Evolutionary conservation across 2,329 filamentous ascomycete genomes (phyloP).

Genomic region (Arthrobotrys musiformis): DNA sequence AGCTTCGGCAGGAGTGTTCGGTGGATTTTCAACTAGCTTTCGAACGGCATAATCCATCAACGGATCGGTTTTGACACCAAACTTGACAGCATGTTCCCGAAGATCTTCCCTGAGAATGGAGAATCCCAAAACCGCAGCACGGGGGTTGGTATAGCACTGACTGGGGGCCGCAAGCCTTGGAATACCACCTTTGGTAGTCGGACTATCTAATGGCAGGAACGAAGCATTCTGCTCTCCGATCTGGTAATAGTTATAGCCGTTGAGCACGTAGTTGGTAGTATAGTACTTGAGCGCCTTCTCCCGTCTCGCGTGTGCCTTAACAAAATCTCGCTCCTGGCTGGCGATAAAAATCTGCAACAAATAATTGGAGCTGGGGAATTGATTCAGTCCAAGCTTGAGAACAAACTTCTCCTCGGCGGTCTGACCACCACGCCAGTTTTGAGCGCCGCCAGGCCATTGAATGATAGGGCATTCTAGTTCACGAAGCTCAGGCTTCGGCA

Average conservation of each 20-base stretch:
- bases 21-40: conserved; percentile 76
- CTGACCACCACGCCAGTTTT: conserved; percentile 68
- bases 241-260: conserved; percentile 77
- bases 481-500: conserved; percentile 77
- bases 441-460: conserved; percentile 78
- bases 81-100: conserved; percentile 82
- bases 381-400: conserved; percentile 75
- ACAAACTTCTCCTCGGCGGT: conserved; percentile 80
- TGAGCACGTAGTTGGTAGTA: conserved; percentile 79
- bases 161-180: conserved; percentile 73
- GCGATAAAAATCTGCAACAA: conserved; percentile 69
- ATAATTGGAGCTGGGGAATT: conserved; percentile 76
- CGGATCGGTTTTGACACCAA: conserved; percentile 86
- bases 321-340: conserved; percentile 64
- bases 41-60: conserved; percentile 80
- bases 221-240: conserved; percentile 67
- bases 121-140: conserved; percentile 81
- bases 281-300: conserved; percentile 82
- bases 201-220: conserved; percentile 78
- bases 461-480: conserved; percentile 78
- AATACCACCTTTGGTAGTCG: conserved; percentile 65
- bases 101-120: conserved; percentile 79
- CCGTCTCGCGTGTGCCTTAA: conserved; percentile 68
- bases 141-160: conserved; percentile 83
- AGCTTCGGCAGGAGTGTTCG: conserved; percentile 74